Percentiles rank a stretch among this genome's conserved stretches.
Conservation (phyloP, 305 asterid genomes). For the Salvia sclarea region DNA sequence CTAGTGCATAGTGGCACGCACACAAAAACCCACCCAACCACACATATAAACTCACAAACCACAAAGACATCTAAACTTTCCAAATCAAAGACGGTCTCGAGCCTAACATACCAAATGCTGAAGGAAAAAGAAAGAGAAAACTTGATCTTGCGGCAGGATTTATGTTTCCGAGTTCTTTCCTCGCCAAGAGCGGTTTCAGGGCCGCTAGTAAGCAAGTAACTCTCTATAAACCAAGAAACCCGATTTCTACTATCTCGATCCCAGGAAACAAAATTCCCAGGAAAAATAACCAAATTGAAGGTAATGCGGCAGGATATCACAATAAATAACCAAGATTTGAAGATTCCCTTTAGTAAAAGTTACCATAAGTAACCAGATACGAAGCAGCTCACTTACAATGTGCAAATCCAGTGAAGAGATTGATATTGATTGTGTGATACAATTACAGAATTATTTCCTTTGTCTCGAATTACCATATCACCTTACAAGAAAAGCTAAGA, state of each 20-base stretch:
- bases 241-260: conserved; percentile 2
- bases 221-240: conserved; percentile 22
- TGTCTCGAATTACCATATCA: background rate
- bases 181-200: conserved; percentile 21
- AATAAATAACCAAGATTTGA: conserved; percentile 22
- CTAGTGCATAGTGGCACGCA: background rate
- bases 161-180: conserved; percentile 6
- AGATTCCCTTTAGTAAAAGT: conserved; percentile 21
- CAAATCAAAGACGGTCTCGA: background rate
- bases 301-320: conserved; percentile 36
- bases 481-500: background rate
- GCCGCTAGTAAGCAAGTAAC: conserved; percentile 23
- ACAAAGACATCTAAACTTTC: conserved; percentile 23
- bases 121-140: background rate
- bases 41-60: conserved; percentile 3
- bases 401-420: conserved; percentile 1
- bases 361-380: background rate
- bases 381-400: background rate
- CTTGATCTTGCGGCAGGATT: conserved; percentile 22
- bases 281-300: conserved; percentile 17
- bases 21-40: background rate
- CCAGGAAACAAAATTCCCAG: background rate
- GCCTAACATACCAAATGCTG: conserved; percentile 28
- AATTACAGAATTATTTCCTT: too few relatives aligned
- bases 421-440: background rate